Conservation (phyloP, 208 protist genomes). For the Sergeia podlipaevii region DNA sequence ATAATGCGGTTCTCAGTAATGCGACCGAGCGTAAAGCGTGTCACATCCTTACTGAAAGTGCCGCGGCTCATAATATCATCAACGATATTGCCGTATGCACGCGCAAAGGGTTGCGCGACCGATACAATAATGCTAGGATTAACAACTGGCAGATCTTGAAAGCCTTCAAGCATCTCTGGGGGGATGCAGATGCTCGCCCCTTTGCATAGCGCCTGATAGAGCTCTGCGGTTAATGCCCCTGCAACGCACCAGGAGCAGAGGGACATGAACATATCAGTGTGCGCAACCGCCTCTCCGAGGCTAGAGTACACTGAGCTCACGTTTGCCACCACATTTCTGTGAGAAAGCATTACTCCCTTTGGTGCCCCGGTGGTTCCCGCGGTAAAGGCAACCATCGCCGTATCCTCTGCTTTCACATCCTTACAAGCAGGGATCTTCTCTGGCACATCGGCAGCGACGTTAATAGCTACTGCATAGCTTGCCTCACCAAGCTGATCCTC, state of each 20-base stretch:
- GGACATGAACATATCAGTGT: conserved; percentile 90
- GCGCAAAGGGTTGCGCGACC: conserved; percentile 81
- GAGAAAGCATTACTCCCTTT: conserved; percentile 95
- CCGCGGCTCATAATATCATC: conserved; percentile 86
- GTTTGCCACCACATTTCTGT: conserved; percentile 90
- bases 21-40: conserved; percentile 76
- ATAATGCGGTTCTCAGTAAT: conserved; percentile 88
- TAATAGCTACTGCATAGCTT: conserved; percentile 87
- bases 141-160: conserved; percentile 82
- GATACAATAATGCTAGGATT: conserved; percentile 85
- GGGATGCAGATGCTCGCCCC: conserved; percentile 83
- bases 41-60: conserved; percentile 75
- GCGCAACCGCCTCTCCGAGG: conserved; percentile 77
- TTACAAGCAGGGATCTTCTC: conserved; percentile 59
- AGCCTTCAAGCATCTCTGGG: conserved; percentile 83
- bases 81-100: conserved; percentile 85
- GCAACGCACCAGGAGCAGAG: conserved; percentile 90
- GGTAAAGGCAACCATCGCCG: conserved; percentile 91
- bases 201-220: conserved; percentile 88
- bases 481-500: conserved; percentile 80
- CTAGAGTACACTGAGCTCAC: conserved; percentile 81
- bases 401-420: conserved; percentile 79
- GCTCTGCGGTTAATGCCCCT: conserved; percentile 65
- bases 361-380: conserved; percentile 90
- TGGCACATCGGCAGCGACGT: conserved; percentile 68